Evolutionary conservation across 2,329 filamentous ascomycete genomes (phyloP), one percentile per base, ranked within the genome.

Genomic region (Colletotrichum melonis): DNA sequence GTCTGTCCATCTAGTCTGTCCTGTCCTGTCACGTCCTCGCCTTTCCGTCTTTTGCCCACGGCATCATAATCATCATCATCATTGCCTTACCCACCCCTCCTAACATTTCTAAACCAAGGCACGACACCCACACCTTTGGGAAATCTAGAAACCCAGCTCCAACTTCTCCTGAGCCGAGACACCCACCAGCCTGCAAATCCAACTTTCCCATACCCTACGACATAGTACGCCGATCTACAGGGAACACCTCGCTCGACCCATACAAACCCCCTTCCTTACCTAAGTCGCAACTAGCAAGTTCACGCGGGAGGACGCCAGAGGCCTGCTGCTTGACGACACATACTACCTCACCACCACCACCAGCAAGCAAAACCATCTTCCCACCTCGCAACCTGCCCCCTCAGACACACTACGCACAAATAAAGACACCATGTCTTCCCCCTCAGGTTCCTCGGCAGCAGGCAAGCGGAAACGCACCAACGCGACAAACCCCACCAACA

Each of bases 401-500:
- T 7, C 14, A 3, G 52, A 32, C 65, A 22, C 28, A 16, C n/a
- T 11, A 22, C 22, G 62, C 58, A 52, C 69, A 52, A 30, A 63
- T 49, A 65, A 58, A 42, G 49, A 55, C 22, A 30, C 19, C 75
- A 93, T 93, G 91, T 88, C 91, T 32, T 92, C 91, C 35, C 87
- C 90, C 46, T 88, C 87, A 30, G 85, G 85, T 65, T 86, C 88
- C 26, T 84, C 87, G 71, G 84, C 87, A 74, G 85, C 85, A 76
- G 89, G 88, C 78, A 98, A 98, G 88, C 93, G 95, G 84, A 98
- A 98, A 89, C 92, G 95, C 82, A 90, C 89, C 69, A 85, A 86
- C 72, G 89, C 88, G 74, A 83, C 87, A 76, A 86, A 82, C 74
- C 82, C 84, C 64, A 82, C 85, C 75, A 85, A 88, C 83, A 87